Evolutionary conservation across 352 stramenopile species (phyloP), one percentile per base, ranked within the genome.

Genomic region (Pythium rishiriense): DNA sequence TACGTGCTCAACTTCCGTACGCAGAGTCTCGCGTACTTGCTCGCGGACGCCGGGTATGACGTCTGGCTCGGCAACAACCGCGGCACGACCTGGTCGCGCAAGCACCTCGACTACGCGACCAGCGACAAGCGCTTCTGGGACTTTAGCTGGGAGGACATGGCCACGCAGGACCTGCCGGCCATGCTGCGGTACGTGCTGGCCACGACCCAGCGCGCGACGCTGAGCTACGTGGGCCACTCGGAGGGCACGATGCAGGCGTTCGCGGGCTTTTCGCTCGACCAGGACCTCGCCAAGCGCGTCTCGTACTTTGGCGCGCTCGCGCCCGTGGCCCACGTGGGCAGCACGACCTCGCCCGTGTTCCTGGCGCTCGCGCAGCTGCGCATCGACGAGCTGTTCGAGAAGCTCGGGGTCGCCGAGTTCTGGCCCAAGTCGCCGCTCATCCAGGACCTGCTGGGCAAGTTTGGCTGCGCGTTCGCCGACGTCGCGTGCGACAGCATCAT

Each of bases 51-150:
- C 1, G 79, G 77, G 11, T 88, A 85, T 54, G 78, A 85, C 25
- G 78, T 87, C 22, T 87, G 78, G 79, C 73, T 88, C 26, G 79
- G 76, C 39, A 88, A 85, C 66, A 85, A 88, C 66, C 76, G 76
- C 39, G 79, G 76, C 53, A 86, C 70, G 45, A 85, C 76, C 5
- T 88, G 76, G 76, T 88, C 76, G 5, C 69, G 66, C 21, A 55
- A 76, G 49, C 79, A 88, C 65, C 28, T 79, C 31, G 75, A 74
- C 55, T 85, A 83, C 50, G 64, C 71, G 12, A 74, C 66, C 9
- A 66, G 59, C 26, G 70, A 83, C 48, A 49, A 72, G n/a, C 52
- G 47, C 45, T 88, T 81, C 66, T 88, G 79, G 74, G 73, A 84
- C 25, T 88, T 85, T 57, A 73, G 66, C 26, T 88, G 75, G 72